phyloP scores from a whole-genome alignment of 2,329 filamentous ascomycete species.

The Xylaria sp. region DNA sequence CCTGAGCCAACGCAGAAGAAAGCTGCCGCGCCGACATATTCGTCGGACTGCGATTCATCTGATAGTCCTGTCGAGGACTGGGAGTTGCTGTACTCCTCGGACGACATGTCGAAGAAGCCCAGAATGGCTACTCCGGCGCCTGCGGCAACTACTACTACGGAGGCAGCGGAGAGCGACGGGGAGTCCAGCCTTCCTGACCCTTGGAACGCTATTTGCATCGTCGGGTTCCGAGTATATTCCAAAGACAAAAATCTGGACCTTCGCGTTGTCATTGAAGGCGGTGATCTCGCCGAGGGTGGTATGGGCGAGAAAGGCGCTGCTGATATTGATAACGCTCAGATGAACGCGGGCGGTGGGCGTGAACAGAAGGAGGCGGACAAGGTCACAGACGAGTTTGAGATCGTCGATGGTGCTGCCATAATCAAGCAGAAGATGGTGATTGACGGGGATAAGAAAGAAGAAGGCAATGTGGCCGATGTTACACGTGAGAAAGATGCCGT shows the following conservation, averaged over 20 bases:
- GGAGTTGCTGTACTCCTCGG: constrained; percentile 68
- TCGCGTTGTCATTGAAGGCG: constrained; percentile 67
- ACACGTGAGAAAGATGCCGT: constrained; percentile 19
- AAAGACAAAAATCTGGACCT: constrained; percentile 63
- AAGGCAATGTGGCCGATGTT: constrained; percentile 29
- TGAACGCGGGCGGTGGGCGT: constrained; percentile 63
- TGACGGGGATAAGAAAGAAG: constrained; percentile 42
- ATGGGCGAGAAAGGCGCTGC: constrained; percentile 67
- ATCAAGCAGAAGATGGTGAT: constrained; percentile 51
- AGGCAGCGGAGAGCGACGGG: constrained; percentile 51
- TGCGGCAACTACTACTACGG: constrained; percentile 41
- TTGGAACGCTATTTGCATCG: constrained; percentile 57
- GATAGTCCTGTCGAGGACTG: constrained; percentile 70
- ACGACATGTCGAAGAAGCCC: constrained; percentile 66
- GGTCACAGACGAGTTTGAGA: constrained; percentile 49
- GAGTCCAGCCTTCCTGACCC: constrained; percentile 56
- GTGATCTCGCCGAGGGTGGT: constrained; percentile 62
- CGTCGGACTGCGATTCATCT: constrained; percentile 66
- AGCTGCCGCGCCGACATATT: constrained; percentile 47
- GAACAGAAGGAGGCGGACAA: constrained; percentile 45
- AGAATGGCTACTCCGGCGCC: constrained; percentile 50
- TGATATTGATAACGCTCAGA: constrained; percentile 67
- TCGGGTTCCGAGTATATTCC: constrained; percentile 56
- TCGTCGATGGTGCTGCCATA: constrained; percentile 46
- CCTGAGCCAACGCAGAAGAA: constrained; percentile 20